phyloP scores from a whole-genome alignment of 148 eudicot genomes.

The Rhododendron henanense region DNA sequence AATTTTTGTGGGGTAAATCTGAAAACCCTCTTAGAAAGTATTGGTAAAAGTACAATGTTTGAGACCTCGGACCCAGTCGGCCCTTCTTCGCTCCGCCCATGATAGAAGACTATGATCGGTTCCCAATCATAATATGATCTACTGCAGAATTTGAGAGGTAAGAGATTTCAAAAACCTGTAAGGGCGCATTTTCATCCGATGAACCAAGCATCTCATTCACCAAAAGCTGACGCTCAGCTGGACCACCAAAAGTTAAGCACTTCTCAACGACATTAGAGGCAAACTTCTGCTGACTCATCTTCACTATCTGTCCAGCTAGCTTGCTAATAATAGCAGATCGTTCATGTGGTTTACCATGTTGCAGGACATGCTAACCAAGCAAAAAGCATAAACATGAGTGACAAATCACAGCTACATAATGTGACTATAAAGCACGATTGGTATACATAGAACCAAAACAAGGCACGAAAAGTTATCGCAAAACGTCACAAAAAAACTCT shows the following conservation, averaged over 20 bases:
- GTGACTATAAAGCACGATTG: background rate
- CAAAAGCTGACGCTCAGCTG: conserved; percentile 55
- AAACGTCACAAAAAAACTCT: background rate
- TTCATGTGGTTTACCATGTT: conserved; percentile 57
- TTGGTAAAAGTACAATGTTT: background rate
- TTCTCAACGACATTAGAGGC: conserved; percentile 75
- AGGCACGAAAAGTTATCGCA: background rate
- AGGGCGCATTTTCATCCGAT: conserved; percentile 56
- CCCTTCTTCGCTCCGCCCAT: background rate
- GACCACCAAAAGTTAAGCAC: conserved; percentile 54
- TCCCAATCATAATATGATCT: background rate
- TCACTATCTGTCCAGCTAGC: conserved; percentile 63
- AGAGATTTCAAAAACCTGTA: conserved; percentile 32
- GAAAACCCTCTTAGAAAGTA: background rate
- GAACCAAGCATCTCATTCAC: conserved; percentile 65
- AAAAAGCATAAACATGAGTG: conserved; percentile 9
- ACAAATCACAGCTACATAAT: background rate
- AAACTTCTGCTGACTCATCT: conserved; percentile 71
- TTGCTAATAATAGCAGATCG: conserved; percentile 46
- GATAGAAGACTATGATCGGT: background rate
- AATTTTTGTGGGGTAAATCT: background rate
- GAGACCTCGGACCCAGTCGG: background rate
- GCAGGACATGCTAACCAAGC: conserved; percentile 52
- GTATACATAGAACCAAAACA: background rate
- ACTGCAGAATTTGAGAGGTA: background rate